Evolutionary conservation across 139 green algal species (phyloP).

Genomic region (Diplosphaera chodatii): DNA sequence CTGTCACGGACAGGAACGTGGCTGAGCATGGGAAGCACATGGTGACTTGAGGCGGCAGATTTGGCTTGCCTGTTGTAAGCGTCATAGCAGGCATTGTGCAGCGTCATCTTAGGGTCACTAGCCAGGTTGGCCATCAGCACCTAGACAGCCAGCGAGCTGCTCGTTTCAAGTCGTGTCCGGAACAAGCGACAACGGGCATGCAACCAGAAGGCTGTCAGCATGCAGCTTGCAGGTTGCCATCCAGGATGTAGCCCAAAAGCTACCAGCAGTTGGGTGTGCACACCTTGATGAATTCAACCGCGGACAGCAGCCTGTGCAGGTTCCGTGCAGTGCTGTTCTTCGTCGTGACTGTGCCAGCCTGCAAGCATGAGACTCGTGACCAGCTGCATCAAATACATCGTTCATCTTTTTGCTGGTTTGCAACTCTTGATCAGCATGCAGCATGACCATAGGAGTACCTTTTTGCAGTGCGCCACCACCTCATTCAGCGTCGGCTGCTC

Average conservation of each 20-base stretch:
- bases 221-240: too few species aligned
- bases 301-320: constrained; percentile 50
- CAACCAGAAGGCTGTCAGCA: too few species aligned
- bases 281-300: constrained; percentile 43
- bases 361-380: too few species aligned
- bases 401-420: background rate
- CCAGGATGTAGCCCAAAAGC: too few species aligned
- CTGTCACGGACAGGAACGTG: too few species aligned
- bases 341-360: constrained; percentile 35
- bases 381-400: background rate
- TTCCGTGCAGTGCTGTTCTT: constrained; percentile 62
- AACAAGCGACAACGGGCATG: too few species aligned
- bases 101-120: constrained; percentile 4
- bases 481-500: constrained; percentile 20
- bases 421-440: background rate
- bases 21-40: too few species aligned
- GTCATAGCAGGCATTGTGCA: background rate
- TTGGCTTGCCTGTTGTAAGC: background rate
- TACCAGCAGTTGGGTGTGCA: background rate
- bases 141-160: too few species aligned
- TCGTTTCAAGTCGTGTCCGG: too few species aligned
- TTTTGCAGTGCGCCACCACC: constrained; percentile 34
- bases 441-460: constrained; percentile 24
- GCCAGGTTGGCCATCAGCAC: constrained; percentile 43
- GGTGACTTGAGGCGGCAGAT: background rate